These are phyloP conservation scores for Globisporangium camurandrum DNA, from an alignment of 352 stramenopile species.

Conservation along the genomic window DNA sequence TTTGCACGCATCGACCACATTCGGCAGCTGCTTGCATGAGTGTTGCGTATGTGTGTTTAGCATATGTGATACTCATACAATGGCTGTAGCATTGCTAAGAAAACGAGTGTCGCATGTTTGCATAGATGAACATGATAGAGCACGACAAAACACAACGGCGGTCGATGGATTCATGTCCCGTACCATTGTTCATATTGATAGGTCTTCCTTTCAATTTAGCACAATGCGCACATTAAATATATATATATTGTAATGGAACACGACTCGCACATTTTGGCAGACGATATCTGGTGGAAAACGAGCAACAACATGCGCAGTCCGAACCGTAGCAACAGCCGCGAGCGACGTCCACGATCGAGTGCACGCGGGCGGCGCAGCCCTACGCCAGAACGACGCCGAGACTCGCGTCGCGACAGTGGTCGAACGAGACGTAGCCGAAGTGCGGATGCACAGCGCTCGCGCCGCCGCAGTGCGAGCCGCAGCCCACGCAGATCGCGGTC, in stretches of 20 bases:
- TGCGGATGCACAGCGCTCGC: conserved; percentile 11
- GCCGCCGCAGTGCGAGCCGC: conserved; percentile 14
- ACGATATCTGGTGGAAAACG: not conserved
- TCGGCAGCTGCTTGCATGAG: conserved; percentile 15
- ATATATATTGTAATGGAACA: no score
- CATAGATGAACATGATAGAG: no score
- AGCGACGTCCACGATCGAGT: conserved; percentile 9
- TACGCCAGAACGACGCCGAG: conserved; percentile 7
- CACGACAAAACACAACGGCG: no score
- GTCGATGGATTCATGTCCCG: no score
- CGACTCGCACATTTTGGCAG: not conserved
- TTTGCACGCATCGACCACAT: conserved; percentile 62
- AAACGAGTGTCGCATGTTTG: no score
- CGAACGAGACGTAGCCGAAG: conserved; percentile 20
- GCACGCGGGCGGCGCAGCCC: conserved; percentile 2
- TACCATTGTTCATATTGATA: no score
- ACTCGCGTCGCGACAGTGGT: not conserved
- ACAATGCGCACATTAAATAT: no score
- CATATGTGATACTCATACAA: no score
- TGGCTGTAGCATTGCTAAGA: no score
- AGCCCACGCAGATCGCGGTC: conserved; percentile 9
- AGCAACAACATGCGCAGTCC: conserved; percentile 8
- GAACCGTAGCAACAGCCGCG: conserved; percentile 11
- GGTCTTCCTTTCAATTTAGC: no score
- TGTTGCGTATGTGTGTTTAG: no score